Evolutionary conservation across 1,139 yeast species (phyloP), one percentile per base, ranked within the genome.

Genomic region (Geotrichum aggregatum): DNA sequence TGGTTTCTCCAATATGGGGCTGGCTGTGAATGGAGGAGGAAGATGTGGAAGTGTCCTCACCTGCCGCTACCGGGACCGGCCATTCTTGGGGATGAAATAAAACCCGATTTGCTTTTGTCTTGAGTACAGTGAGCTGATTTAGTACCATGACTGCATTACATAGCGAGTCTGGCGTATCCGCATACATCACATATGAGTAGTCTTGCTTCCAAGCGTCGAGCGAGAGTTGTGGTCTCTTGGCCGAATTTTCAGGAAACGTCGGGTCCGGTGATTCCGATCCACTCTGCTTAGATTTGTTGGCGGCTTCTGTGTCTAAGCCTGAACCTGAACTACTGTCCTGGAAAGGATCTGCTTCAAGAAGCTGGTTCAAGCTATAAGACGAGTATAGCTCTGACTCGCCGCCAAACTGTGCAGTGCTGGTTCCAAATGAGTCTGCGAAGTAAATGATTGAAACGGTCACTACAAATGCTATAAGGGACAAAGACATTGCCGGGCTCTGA

Each of bases 171-270:
- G 64, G 54, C 43, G 71, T 67, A 0, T 80, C 75, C 0, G 77
- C 80, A 57, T 77, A 77, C 47, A 73, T 71, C 5, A 76, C 76
- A 58, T 77, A 77, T 0, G 80, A 80, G 48, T 56, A 67, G 43
- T 63, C 45, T 4, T 18, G 63, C 6, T 24, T 11, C 56, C 56
- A 54, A 36, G 47, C 44, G 8, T 49, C 34, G 19, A n/a, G n/a
- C 53, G 10, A 40, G 49, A 4, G 43, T 38, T 10, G 44, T n/a
- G 8, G 45, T 30, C 19, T 47, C 13, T 16, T 22, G 18, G 19
- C 30, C 8, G 7, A 42, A 24, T n/a, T n/a, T n/a, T n/a, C n/a
- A n/a, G n/a, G n/a, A n/a, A n/a, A n/a, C n/a, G n/a, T n/a, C n/a
- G n/a, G n/a, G n/a, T n/a, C n/a, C n/a, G n/a, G n/a, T n/a, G n/a